Evolutionary conservation across 495 filamentous ascomycete species (phyloP), one percentile per base, ranked within the genome.

Genomic region (Amorphotheca resinae): DNA sequence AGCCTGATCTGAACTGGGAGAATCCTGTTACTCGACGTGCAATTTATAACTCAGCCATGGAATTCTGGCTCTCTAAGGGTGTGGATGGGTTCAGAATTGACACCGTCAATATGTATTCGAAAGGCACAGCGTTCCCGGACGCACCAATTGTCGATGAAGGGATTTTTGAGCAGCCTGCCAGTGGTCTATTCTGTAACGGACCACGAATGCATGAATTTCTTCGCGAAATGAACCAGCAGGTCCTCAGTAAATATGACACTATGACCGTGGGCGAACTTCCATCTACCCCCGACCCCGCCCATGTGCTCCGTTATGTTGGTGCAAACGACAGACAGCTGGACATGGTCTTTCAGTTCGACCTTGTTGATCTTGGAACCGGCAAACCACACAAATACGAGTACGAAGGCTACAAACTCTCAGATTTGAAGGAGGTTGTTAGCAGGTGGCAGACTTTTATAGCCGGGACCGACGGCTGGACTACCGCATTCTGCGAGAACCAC

Each of bases 1-100:
- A 84, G 46, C 80, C 82, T 0, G 81, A 87, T 51, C 68, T 86
- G 5, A 86, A 87, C 62, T 84, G 80, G 79, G 79, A 85, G 48
- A 73, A 76, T 18, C 66, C 66, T 5, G 69, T 64, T 3, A 69
- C 74, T 4, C 66, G 77, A 4, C 58, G 76, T 44, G 79, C 79
- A 1, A 78, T 85, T 17, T 76, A 82, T 41, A 67, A 75, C 23
- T 72, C 74, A 26, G 56, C 61, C 9, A 76, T 85, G 66, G 63
- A 69, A 4, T 87, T 84, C 60, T 85, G 82, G 82, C 68, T 87
- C 0, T 63, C 82, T 44, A 74, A 70, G 34, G 76, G 75, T 0
- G 70, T 74, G 3, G 72, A 80, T 44, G 82, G 82, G 1, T 84
- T 85, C 64, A 67, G 81, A 6, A 71, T 84, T 11, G 53, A 52